A percentile compares a stretch with the other conserved stretches of the same genome.
phyloP scores from a whole-genome alignment of 2,329 filamentous ascomycete species.

The Penicillium sp. region DNA sequence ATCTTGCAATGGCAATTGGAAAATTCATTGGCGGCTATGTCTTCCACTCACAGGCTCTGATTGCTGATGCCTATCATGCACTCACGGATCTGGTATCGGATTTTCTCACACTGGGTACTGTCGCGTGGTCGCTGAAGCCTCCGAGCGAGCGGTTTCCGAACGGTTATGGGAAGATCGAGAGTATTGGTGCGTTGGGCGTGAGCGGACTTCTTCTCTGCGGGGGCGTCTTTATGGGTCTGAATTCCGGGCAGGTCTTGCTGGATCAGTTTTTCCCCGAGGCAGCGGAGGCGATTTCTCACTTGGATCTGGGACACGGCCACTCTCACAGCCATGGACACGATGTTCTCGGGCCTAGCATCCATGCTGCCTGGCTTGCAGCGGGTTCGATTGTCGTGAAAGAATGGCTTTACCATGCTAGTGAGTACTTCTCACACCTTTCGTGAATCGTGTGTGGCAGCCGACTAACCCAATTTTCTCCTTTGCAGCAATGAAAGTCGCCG shows the following conservation, averaged over 20 bases:
- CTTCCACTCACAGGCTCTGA: constrained; percentile 92
- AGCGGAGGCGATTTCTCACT: constrained; percentile 53
- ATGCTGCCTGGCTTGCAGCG: constrained; percentile 91
- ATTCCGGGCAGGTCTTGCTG: constrained; percentile 72
- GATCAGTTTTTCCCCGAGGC: constrained; percentile 74
- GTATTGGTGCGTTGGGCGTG: constrained; percentile 88
- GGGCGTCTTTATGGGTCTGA: constrained; percentile 89
- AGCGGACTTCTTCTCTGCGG: constrained; percentile 88
- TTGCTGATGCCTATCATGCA: constrained; percentile 94
- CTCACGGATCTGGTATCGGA: constrained; percentile 95
- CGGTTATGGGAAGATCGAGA: constrained; percentile 98
- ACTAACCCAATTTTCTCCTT: neutral
- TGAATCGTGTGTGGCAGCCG: neutral
- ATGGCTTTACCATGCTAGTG: constrained; percentile 96
- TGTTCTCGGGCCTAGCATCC: constrained; percentile 76
- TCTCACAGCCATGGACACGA: constrained; percentile 58
- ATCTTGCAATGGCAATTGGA: constrained; percentile 89
- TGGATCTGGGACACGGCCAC: constrained; percentile 60
- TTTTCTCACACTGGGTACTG: constrained; percentile 89
- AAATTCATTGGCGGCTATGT: constrained; percentile 92
- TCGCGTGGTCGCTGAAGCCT: constrained; percentile 88
- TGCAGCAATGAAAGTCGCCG: constrained; percentile 90
- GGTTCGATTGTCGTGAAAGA: constrained; percentile 93
- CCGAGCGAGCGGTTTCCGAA: constrained; percentile 83
- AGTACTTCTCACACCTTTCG: constrained; percentile 46